Evolutionary conservation across 2,329 filamentous ascomycete species (phyloP), one percentile per base, ranked within the genome.

Genomic region (Scorias spongiosa): DNA sequence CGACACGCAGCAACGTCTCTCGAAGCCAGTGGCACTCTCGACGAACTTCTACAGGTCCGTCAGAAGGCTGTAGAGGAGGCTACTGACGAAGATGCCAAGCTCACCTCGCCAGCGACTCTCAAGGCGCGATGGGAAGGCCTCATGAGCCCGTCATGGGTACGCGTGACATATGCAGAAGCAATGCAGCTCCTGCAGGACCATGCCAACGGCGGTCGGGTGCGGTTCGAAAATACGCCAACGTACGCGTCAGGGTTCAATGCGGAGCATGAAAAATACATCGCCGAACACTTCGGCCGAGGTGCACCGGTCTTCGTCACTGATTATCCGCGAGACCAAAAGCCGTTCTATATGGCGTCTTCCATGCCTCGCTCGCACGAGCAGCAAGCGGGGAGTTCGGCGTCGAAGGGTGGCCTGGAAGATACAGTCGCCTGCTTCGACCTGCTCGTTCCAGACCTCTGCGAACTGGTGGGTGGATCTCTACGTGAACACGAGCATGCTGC

Each of bases 371-470:
- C 34, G 12, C 34, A n/a, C 17, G 34, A 37, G 34, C 34, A n/a
- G 12, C 34, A 37, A 37, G 34, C 6, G 9, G 12, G 12, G 17
- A 36, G 45, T 3, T 45, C 48, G 10, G 17, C 30, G 20, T 46
- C 47, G 30, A 48, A 45, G 26, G 45, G 29, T 34, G 48, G 48
- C 11, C 48, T 43, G 7, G 43, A 44, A 5, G 46, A 54, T n/a
- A 93, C 86, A 4, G 86, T 86, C 10, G 84, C 87, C 47, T 93
- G 86, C 65, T 95, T 95, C 59, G 88, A 95, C 61, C 74, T 95
- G 40, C 70, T 95, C 12, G 78, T 94, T 12, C 86, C 86, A 12
- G 83, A 87, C 46, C 72, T 89, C 45, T 87, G 84, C 58, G 88
- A 95, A 64, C 75, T 94, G 41, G 84, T 82, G 2, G 88, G 88